phyloP scores from a whole-genome alignment of 495 filamentous ascomycete species.

The Rhypophila decipiens region DNA sequence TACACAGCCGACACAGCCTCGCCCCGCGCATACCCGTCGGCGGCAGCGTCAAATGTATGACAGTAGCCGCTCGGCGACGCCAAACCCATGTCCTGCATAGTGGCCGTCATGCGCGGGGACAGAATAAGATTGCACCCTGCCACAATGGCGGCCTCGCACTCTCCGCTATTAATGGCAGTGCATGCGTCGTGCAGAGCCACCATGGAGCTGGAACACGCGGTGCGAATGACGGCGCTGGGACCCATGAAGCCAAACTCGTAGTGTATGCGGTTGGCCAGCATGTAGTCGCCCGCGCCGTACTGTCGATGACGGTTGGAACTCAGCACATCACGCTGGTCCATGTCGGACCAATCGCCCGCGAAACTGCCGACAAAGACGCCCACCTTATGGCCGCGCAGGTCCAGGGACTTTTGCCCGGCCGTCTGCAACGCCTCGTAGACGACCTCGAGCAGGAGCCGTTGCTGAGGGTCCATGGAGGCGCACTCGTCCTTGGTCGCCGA shows the following conservation, averaged over 20 bases:
- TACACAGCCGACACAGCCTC: conserved; percentile 41
- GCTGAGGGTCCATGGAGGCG: conserved; percentile 45
- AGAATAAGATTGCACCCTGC: conserved; percentile 25
- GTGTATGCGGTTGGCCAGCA: conserved; percentile 45
- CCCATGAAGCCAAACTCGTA: conserved; percentile 41
- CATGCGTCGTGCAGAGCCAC: conserved; percentile 32
- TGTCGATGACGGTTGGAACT: conserved; percentile 17
- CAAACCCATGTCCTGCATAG: conserved; percentile 4
- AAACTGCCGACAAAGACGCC: conserved; percentile 45
- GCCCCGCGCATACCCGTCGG: conserved; percentile 47
- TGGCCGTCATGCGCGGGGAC: not conserved
- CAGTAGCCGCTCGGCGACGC: conserved; percentile 20
- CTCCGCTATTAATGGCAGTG: conserved; percentile 35
- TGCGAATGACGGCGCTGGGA: conserved; percentile 29
- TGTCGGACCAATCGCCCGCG: conserved; percentile 28
- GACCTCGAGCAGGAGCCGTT: conserved; percentile 45
- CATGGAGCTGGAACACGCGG: conserved; percentile 40
- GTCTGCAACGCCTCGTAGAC: conserved; percentile 39
- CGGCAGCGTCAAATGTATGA: conserved; percentile 23
- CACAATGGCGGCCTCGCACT: conserved; percentile 34
- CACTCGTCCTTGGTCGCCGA: conserved; percentile 34
- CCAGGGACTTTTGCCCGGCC: conserved; percentile 39
- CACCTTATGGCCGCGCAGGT: conserved; percentile 36
- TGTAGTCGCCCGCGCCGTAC: conserved; percentile 15
- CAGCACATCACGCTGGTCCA: conserved; percentile 15